phyloP scores from a whole-genome alignment of 2,329 filamentous ascomycete genomes.

The Monilinia fructigena region DNA sequence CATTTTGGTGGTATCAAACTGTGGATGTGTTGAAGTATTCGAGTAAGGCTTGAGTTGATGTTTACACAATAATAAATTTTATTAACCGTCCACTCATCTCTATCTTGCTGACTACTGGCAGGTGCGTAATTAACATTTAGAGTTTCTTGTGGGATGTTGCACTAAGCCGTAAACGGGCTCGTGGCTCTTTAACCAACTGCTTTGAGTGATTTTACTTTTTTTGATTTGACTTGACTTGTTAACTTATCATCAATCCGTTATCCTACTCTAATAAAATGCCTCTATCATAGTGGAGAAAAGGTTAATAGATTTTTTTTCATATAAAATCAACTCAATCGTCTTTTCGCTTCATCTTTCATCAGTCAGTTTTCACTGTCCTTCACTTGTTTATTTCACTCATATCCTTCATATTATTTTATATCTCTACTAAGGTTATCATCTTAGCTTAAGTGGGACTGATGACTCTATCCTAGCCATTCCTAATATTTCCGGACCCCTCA shows the following conservation, averaged over 20 bases:
- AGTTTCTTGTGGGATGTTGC: background rate
- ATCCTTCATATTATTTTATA: background rate
- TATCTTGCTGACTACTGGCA: conserved; percentile 1
- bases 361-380: background rate
- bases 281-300: background rate
- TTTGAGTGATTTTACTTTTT: background rate
- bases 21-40: conserved; percentile 16
- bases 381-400: background rate
- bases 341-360: background rate
- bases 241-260: conserved; percentile 1
- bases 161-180: conserved; percentile 9
- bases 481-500: conserved; percentile 32
- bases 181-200: conserved; percentile 3
- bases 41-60: conserved; percentile 8
- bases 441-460: conserved; percentile 15
- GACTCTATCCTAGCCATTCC: conserved; percentile 19
- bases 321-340: background rate
- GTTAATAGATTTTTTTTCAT: background rate
- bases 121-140: conserved; percentile 14
- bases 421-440: conserved; percentile 1
- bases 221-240: conserved; percentile 4
- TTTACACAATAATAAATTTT: conserved; percentile 18
- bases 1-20: conserved; percentile 46
- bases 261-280: background rate
- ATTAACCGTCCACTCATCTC: conserved; percentile 13